These are phyloP conservation scores for Oryza brachyantha DNA, from an alignment of 176 grass and related monocot genomes.

Conservation along the genomic window DNA sequence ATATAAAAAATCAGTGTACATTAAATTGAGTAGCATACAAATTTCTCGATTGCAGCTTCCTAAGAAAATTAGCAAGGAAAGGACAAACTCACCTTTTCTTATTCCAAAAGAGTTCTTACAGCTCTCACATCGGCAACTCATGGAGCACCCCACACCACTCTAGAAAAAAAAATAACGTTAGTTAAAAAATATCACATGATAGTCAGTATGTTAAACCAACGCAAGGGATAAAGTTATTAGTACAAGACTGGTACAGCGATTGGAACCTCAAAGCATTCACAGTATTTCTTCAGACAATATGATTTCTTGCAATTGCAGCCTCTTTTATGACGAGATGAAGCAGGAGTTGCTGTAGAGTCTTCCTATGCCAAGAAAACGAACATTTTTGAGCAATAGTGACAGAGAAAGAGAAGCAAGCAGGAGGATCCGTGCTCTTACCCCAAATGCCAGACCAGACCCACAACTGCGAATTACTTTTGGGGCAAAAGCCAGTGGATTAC, in stretches of 20 bases:
- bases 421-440: slow-evolving; percentile 48
- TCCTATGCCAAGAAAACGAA: slow-evolving; percentile 48
- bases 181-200: slow-evolving; percentile 18
- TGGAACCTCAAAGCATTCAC: slow-evolving; percentile 94
- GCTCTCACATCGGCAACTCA: slow-evolving; percentile 84
- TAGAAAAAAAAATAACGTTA: slow-evolving; percentile 34
- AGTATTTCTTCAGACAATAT: slow-evolving; percentile 91
- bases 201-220: slow-evolving; percentile 21
- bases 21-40: background rate
- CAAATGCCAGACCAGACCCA: slow-evolving; percentile 58
- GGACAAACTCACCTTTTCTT: slow-evolving; percentile 64
- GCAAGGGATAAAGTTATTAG: slow-evolving; percentile 8
- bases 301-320: slow-evolving; percentile 99
- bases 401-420: slow-evolving; percentile 16
- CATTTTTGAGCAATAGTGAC: slow-evolving; percentile 26
- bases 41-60: background rate
- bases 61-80: background rate
- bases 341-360: slow-evolving; percentile 80
- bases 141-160: slow-evolving; percentile 90
- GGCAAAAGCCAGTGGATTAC: slow-evolving; percentile 98
- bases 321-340: slow-evolving; percentile 92
- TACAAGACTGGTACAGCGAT: slow-evolving; percentile 12
- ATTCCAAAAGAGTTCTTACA: slow-evolving; percentile 94
- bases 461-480: slow-evolving; percentile 78
- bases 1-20: background rate